Evolutionary conservation across 768 basidiomycete species (phyloP), one percentile per base, ranked within the genome.

Genomic region (Lentinula boryana): DNA sequence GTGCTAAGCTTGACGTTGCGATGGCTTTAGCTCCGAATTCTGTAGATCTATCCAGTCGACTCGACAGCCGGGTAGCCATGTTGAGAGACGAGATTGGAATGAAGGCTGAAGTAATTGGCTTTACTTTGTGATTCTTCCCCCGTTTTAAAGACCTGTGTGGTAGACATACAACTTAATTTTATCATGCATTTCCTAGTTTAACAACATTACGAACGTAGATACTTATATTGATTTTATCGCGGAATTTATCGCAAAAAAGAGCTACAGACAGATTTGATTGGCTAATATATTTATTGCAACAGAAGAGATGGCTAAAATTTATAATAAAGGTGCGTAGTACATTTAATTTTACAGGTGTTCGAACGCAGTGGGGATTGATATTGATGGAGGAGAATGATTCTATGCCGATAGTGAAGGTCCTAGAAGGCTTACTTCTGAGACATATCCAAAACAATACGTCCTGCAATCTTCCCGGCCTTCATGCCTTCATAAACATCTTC

Each of bases 1-100:
- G 67, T 52, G 72, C 72, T 60, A 78, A 78, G 66, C 71, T 91
- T 44, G 84, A 85, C 58, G 68, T 74, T 61, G 84, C 85, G 48
- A 69, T 83, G 55, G 67, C 70, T 13, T 71, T 82, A 40, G 77
- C 84, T 44, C 76, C 80, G 21, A 84, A 78, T 67, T 69, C 79
- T 62, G 77, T 83, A 12, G 89, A 91, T 71, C 61, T 92, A 67
- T 81, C 81, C 46, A 84, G 85, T 60, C 75, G 89, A 68, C 68
- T 92, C 61, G 90, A 91, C 61, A 87, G 82, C 69, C 72, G 89
- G 69, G 79, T 90, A 53, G 75, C 79, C 59, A 84, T 91, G 85
- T 69, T 89, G 58, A 77, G 76, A 63, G 86, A 89, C 67, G 88
- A 91, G 81, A 85, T 92, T 65, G 74, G 68, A 68, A 67, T 73